Evolutionary conservation across 2,329 filamentous ascomycete genomes (phyloP), one percentile per base, ranked within the genome.

Genomic region (Pseudogymnoascus sp.): DNA sequence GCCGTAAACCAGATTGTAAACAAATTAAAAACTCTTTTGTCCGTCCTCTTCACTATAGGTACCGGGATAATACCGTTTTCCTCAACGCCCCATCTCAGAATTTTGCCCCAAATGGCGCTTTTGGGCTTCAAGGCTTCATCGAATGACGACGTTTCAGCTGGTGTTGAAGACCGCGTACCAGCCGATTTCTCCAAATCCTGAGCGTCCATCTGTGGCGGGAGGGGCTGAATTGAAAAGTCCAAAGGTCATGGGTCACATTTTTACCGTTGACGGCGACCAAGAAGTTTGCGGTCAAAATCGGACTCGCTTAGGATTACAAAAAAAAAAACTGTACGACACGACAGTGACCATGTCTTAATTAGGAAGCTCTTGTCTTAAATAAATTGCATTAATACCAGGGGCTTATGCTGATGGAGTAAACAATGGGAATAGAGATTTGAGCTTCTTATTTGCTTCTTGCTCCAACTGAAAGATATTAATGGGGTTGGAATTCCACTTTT

Each of bases 1-100:
- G 83, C 79, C 17, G 81, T 83, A 68, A 85, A 84, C 76, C 84
- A 85, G 25, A 86, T 75, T 3, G 82, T 84, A 68, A 86, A 86
- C 51, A 86, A 75, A 64, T 83, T 81, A 71, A 76, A 76, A 66
- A 81, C 81, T 36, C 77, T 75, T 7, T 75, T 83, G 64, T 81
- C 77, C 1, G 78, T 84, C 42, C 84, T 76, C 64, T 82, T 74
- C 61, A 83, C 79, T 21, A 79, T 64, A 1, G 82, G 80, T 21
- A 87, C 81, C 0, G 84, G 84, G 62, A 77, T 78, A 67, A 84
- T 78, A 3, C 84, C 84, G 64, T 81, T 80, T 64, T 80, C 76
- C 66, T 83, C 81, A 12, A 83, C 73, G 6, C 80, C 80, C 38
- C 55, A 58, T 29, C 38, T 58, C 10, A 65, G 42, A n/a, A 68